These are phyloP conservation scores for Fusarium chaquense DNA, from an alignment of 2,329 filamentous ascomycete genomes.

Conservation along the genomic window DNA sequence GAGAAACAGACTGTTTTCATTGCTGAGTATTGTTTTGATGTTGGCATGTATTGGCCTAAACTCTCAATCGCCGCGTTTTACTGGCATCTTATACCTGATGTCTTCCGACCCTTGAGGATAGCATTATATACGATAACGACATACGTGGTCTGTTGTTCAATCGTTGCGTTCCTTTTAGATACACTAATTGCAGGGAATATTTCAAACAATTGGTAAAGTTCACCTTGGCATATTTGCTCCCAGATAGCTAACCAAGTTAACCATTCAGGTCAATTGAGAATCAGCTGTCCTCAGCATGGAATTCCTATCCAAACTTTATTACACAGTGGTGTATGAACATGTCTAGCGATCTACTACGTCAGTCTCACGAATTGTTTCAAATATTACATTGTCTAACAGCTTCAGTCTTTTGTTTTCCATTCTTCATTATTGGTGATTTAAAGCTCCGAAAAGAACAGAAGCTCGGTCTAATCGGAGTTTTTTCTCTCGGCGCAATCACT, in stretches of 20 bases:
- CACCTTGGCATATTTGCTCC: rapidly evolving
- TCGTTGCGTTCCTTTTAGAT: neutral
- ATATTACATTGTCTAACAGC: neutral
- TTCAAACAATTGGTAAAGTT: constrained; percentile 18
- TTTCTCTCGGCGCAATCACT: constrained; percentile 21
- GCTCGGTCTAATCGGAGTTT: constrained; percentile 2
- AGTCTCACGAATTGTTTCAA: rapidly evolving
- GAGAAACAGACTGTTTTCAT: neutral
- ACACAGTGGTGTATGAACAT: constrained; percentile 24
- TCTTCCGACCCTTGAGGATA: neutral
- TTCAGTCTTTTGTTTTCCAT: constrained; percentile 18
- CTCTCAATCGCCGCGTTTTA: constrained; percentile 19
- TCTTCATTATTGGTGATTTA: constrained; percentile 7
- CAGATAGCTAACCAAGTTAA: neutral
- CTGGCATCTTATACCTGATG: constrained; percentile 18
- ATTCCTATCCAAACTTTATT: neutral
- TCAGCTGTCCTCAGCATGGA: constrained; percentile 16
- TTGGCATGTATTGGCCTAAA: constrained; percentile 16
- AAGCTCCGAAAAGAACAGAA: constrained; percentile 15
- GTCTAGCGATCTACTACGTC: constrained; percentile 14
- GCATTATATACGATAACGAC: neutral
- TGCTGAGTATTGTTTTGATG: constrained; percentile 19
- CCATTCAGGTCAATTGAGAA: constrained; percentile 1
- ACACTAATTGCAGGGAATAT: neutral
- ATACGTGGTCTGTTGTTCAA: neutral